Evolutionary conservation across 179 eudicot species (phyloP).

Genomic region (Corrigiola litoralis): DNA sequence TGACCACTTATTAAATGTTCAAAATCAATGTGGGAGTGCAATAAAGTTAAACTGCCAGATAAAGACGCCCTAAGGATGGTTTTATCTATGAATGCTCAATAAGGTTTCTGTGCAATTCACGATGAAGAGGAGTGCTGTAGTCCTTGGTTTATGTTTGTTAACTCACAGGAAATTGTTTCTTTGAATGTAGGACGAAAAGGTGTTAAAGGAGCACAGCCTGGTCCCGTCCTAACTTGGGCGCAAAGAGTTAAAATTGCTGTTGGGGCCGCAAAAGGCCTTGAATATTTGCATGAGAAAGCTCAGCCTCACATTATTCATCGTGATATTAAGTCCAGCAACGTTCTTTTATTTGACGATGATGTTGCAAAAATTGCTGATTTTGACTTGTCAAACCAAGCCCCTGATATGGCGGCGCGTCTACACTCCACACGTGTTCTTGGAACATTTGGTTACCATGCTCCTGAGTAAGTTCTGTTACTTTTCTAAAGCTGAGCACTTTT

Average conservation of each 20-base stretch:
- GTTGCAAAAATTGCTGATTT: conserved; percentile 87
- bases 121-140: background rate
- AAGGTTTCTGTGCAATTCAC: background rate
- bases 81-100: background rate
- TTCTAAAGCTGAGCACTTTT: background rate
- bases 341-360: conserved; percentile 69
- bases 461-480: conserved; percentile 52
- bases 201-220: conserved; percentile 85
- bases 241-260: conserved; percentile 90
- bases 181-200: conserved; percentile 57
- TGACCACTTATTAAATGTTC: too few species aligned
- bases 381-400: conserved; percentile 86
- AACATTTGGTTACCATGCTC: conserved; percentile 91
- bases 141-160: background rate
- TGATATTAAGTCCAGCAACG: conserved; percentile 87
- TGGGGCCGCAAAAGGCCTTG: conserved; percentile 86
- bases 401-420: conserved; percentile 84
- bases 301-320: conserved; percentile 86
- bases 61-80: background rate
- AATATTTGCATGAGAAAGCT: conserved; percentile 84
- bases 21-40: too few species aligned
- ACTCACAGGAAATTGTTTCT: background rate
- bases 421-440: conserved; percentile 94
- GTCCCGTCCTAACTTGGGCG: conserved; percentile 77
- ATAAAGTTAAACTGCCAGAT: background rate